Evolutionary conservation across 2,329 filamentous ascomycete genomes (phyloP).

Genomic region (Arthrinium phaeospermum): DNA sequence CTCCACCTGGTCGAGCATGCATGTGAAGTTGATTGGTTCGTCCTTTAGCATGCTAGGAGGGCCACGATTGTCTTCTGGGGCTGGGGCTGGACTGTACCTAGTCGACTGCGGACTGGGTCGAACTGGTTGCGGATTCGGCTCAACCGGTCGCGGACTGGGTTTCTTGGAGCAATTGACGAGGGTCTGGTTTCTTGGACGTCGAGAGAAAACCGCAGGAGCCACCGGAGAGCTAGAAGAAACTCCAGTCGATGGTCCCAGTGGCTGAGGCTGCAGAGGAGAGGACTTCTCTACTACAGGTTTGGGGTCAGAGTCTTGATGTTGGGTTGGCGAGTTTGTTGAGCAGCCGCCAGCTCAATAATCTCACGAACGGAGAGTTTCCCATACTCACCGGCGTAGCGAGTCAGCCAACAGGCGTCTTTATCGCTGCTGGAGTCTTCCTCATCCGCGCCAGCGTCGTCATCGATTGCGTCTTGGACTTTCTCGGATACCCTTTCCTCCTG

Average conservation of each 20-base stretch:
- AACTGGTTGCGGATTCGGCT: background rate
- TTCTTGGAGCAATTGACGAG: background rate
- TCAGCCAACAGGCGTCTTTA: background rate
- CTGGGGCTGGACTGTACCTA: background rate
- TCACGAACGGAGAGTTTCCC: background rate
- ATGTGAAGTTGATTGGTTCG: constrained; percentile 26
- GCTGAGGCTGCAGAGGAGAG: background rate
- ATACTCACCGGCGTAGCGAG: background rate
- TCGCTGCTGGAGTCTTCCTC: background rate
- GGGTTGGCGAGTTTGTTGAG: background rate
- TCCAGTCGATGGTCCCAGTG: background rate
- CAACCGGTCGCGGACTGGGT: background rate
- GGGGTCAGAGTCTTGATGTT: background rate
- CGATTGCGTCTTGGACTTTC: background rate
- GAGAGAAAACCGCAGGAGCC: too few relatives aligned
- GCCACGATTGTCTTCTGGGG: background rate
- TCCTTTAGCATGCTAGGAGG: constrained; percentile 16
- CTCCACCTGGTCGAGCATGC: constrained; percentile 27
- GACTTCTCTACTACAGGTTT: background rate
- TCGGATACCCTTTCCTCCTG: background rate
- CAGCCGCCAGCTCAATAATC: background rate
- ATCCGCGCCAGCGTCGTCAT: background rate
- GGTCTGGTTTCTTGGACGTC: too few relatives aligned
- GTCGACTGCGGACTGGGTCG: background rate
- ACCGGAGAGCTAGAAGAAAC: background rate